These are phyloP conservation scores for Diutina neorugosa DNA, from an alignment of 1,139 yeast species.

Conservation along the genomic window DNA sequence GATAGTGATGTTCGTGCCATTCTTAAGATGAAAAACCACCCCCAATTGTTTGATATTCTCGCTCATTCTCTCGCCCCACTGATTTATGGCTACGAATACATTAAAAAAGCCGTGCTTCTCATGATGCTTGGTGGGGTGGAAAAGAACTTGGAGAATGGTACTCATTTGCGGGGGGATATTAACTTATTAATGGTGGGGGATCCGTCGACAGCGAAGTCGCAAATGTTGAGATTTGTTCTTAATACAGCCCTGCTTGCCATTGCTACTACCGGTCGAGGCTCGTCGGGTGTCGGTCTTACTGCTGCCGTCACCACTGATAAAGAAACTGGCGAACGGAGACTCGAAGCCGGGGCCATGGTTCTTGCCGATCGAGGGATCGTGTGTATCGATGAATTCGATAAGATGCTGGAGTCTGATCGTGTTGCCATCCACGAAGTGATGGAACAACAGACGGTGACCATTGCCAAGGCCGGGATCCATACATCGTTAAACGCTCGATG, in stretches of 20 bases:
- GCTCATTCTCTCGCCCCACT: conserved; percentile 91
- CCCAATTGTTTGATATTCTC: conserved; percentile 64
- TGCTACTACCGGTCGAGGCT: conserved; percentile 98
- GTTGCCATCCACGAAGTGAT: conserved; percentile 98
- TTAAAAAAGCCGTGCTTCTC: conserved; percentile 81
- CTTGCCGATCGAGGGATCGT: conserved; percentile 95
- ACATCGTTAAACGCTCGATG: conserved; percentile 95
- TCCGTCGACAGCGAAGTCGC: conserved; percentile 97
- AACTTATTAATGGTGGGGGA: conserved; percentile 96
- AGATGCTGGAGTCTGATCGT: conserved; percentile 93
- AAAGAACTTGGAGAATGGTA: conserved; percentile 87
- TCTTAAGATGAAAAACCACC: conserved; percentile 55
- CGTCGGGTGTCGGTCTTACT: conserved; percentile 98
- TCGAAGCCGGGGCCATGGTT: conserved; percentile 99
- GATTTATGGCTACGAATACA: conserved; percentile 84
- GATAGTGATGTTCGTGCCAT: conserved; percentile 82
- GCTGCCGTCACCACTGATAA: conserved; percentile 97
- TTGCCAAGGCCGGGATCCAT: conserved; percentile 97
- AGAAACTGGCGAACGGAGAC: conserved; percentile 92
- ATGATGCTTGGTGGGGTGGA: conserved; percentile 93
- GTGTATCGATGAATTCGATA: conserved; percentile 97
- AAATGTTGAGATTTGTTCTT: conserved; percentile 82
- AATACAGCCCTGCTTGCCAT: conserved; percentile 93
- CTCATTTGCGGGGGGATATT: conserved; percentile 97
- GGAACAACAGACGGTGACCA: conserved; percentile 99